A percentile compares a stretch with the other conserved stretches of the same genome.
phyloP scores from a whole-genome alignment of 2,329 filamentous ascomycete genomes.

The Rhinocladiella mackenziei region DNA sequence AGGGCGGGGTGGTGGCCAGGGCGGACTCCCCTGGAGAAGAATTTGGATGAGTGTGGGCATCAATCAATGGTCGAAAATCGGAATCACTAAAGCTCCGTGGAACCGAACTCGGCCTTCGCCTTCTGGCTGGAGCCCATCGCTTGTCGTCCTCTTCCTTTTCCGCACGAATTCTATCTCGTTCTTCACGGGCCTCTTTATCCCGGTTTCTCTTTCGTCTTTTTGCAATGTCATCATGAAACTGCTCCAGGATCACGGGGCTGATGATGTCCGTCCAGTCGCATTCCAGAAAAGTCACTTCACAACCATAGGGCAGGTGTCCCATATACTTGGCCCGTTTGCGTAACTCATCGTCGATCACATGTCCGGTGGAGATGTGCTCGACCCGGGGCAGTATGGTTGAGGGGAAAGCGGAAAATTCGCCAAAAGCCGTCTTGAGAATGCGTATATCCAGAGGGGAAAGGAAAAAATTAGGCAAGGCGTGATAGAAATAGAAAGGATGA shows the following conservation, averaged over 20 bases:
- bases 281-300: constrained; percentile 83
- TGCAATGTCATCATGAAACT: constrained; percentile 73
- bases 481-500: constrained; percentile 71
- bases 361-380: constrained; percentile 82
- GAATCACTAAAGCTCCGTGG: constrained; percentile 52
- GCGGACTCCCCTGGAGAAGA: constrained; percentile 31
- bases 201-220: constrained; percentile 69
- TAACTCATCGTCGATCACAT: constrained; percentile 79
- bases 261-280: constrained; percentile 95
- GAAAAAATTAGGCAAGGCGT: constrained; percentile 81
- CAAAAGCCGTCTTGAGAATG: constrained; percentile 85
- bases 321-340: constrained; percentile 83
- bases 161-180: constrained; percentile 76
- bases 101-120: constrained; percentile 51
- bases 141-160: constrained; percentile 73
- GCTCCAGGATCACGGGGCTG: constrained; percentile 65
- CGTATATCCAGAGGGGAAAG: constrained; percentile 87
- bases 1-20: constrained; percentile 43
- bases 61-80: constrained; percentile 62
- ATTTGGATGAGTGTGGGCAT: constrained; percentile 30
- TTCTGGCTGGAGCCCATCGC: constrained; percentile 63
- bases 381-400: constrained; percentile 81
- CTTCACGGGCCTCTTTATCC: constrained; percentile 81
- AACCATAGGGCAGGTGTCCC: constrained; percentile 81
- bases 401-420: constrained; percentile 75